Percentiles rank a stretch among this genome's conserved stretches.
Conservation (phyloP, 805 yeast species). For the Pichia phayaonensis region DNA sequence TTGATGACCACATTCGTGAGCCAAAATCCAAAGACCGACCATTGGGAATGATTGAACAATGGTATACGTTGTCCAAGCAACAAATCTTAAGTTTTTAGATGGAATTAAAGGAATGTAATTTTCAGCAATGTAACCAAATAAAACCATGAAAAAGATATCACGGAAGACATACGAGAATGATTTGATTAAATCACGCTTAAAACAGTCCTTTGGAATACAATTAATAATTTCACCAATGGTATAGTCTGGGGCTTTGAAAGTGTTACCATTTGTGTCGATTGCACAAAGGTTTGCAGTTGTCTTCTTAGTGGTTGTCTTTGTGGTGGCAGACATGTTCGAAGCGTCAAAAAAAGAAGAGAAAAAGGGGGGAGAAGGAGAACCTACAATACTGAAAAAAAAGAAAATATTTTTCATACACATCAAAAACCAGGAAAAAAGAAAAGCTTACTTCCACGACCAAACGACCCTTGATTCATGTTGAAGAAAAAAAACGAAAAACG, state of each 20-base stretch:
- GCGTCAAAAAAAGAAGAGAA: neutral
- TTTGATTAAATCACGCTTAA: conserved; percentile 42
- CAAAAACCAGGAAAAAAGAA: too few species aligned
- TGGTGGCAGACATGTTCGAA: neutral
- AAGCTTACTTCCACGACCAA: too few species aligned
- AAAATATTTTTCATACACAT: neutral
- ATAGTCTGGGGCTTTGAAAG: conserved; percentile 54
- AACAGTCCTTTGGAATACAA: conserved; percentile 56
- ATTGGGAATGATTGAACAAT: conserved; percentile 38
- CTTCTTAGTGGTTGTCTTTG: neutral
- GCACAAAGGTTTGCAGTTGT: conserved; percentile 25
- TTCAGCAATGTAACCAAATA: conserved; percentile 37
- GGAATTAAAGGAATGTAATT: conserved; percentile 36
- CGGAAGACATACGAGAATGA: conserved; percentile 47
- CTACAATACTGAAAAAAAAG: neutral
- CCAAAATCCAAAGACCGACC: conserved; percentile 58
- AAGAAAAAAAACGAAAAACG: neutral
- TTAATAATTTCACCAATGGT: conserved; percentile 49
- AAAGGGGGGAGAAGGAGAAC: neutral
- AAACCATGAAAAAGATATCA: conserved; percentile 39
- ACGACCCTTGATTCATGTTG: conserved; percentile 19
- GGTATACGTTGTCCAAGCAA: conserved; percentile 34
- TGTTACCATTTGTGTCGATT: conserved; percentile 44
- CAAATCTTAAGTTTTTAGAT: conserved; percentile 29
- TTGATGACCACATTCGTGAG: conserved; percentile 60